Evolutionary conservation across 2,329 filamentous ascomycete genomes (phyloP).

Genomic region (Sporothrix variecibatus): DNA sequence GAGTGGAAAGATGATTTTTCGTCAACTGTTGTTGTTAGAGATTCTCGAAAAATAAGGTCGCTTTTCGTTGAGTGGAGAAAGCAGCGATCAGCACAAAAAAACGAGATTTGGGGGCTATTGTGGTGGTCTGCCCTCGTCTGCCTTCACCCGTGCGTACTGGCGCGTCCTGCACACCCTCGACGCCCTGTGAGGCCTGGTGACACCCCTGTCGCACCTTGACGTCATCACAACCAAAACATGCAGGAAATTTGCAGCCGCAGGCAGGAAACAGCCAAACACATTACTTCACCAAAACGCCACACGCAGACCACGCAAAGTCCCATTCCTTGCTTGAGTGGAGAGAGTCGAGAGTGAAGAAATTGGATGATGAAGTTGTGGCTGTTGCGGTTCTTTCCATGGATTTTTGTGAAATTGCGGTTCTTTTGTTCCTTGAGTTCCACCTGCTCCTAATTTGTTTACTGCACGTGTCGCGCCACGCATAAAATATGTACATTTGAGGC

Average conservation of each 20-base stretch:
- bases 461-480: neutral
- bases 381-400: neutral
- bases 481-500: neutral
- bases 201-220: conserved; percentile 10
- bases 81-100: neutral
- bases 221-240: conserved; percentile 8
- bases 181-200: neutral
- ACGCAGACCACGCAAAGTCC: neutral
- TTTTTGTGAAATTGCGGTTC: neutral
- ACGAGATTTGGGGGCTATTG: neutral
- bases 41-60: neutral
- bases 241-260: neutral
- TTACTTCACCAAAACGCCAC: neutral
- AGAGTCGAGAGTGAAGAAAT: neutral
- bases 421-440: neutral
- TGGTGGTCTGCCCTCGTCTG: neutral
- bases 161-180: neutral
- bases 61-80: too few species aligned
- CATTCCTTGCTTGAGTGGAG: neutral
- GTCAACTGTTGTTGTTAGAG: neutral
- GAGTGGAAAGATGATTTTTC: too few species aligned
- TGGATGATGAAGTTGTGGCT: neutral
- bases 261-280: neutral
- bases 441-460: neutral
- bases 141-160: neutral